Conservation (phyloP, 306 rosid species). For the Dalbergia oliveri region DNA sequence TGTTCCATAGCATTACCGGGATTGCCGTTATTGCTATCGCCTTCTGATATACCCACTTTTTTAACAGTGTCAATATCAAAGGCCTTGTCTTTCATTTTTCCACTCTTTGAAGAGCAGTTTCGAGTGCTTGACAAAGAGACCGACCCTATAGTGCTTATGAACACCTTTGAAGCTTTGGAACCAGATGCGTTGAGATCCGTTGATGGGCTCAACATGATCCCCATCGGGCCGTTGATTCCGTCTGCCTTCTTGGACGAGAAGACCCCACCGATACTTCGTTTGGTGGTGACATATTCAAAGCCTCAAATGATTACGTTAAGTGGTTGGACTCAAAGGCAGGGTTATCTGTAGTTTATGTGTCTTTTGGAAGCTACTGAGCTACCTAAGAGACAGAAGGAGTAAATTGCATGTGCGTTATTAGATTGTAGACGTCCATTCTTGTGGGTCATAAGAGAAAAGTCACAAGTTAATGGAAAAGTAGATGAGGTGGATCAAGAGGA, state of each 20-base stretch:
- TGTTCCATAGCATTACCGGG: conserved; percentile 33
- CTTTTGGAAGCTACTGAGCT: conserved; percentile 60
- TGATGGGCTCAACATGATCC: conserved; percentile 15
- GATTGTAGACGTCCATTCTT: conserved; percentile 53
- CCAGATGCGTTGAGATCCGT: conserved; percentile 31
- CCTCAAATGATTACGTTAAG: conserved; percentile 31
- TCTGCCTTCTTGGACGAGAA: conserved; percentile 46
- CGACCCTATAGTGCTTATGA: conserved; percentile 36
- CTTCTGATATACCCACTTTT: conserved; percentile 42
- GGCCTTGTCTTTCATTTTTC: neutral
- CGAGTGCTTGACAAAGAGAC: conserved; percentile 28
- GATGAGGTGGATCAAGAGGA: neutral
- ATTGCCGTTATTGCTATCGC: neutral
- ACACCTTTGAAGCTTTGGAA: conserved; percentile 49
- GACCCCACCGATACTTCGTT: conserved; percentile 44
- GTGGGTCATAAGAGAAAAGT: conserved; percentile 56
- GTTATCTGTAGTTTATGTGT: conserved; percentile 55
- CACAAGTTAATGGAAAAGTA: neutral
- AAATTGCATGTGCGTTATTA: conserved; percentile 57
- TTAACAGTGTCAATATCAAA: neutral
- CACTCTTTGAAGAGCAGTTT: conserved; percentile 27
- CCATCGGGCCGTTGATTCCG: conserved; percentile 69
- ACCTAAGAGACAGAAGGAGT: conserved; percentile 54
- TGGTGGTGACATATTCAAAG: too few species aligned
- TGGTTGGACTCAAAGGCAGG: conserved; percentile 58